Conservation (phyloP, 2,329 filamentous ascomycete species). For the Penicillium polonicum region DNA sequence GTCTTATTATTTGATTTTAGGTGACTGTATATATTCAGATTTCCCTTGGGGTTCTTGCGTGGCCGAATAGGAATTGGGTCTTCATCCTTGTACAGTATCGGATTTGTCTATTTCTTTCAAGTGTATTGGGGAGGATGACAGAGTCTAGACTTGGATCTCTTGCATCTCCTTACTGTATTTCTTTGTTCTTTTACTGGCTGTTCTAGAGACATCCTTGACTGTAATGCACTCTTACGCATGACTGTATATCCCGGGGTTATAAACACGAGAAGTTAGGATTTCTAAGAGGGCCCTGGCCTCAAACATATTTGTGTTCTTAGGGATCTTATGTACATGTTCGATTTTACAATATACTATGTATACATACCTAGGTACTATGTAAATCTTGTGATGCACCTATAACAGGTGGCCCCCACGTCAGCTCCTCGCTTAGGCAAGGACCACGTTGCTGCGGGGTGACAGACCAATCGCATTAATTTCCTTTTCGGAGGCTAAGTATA, state of each 20-base stretch:
- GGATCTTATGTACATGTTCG: no score
- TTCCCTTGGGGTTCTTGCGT: background rate
- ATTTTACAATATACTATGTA: background rate
- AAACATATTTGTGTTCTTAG: background rate
- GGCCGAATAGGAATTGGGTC: background rate
- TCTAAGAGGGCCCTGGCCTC: background rate
- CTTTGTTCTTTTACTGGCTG: background rate
- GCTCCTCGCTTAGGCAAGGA: constrained; percentile 43
- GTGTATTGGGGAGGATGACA: background rate
- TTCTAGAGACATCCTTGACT: background rate
- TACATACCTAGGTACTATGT: background rate
- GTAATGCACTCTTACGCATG: background rate
- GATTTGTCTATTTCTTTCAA: background rate
- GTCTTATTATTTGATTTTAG: background rate
- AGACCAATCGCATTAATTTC: background rate
- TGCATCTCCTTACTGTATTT: background rate
- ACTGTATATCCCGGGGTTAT: background rate
- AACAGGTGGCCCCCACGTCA: constrained; percentile 10
- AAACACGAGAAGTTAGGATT: background rate
- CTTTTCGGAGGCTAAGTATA: background rate
- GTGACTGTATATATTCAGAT: constrained; percentile 1
- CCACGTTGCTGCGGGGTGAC: constrained; percentile 26
- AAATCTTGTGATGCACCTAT: background rate
- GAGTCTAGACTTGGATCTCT: background rate
- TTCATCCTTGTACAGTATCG: constrained; percentile 8